Conservation (phyloP, 73 alveolate genomes). For the Blepharisma japonicum region DNA sequence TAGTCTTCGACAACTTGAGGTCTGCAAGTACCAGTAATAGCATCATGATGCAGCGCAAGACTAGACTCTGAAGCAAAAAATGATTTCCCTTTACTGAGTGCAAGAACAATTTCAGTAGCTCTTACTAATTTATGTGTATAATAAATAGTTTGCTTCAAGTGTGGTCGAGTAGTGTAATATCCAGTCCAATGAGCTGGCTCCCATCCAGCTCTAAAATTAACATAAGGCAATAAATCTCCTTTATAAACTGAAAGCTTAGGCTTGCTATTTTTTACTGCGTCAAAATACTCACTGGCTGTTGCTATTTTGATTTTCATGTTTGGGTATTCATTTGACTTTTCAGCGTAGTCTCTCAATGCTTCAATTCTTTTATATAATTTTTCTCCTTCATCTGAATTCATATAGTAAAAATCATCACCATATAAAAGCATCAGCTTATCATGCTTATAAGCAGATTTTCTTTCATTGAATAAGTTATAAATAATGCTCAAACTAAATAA, state of each 20-base stretch:
- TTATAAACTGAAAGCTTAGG: not conserved
- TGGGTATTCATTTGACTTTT: constrained; percentile 38
- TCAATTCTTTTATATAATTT: constrained; percentile 45
- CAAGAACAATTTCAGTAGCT: not conserved
- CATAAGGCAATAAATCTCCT: constrained; percentile 12
- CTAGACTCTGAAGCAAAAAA: constrained; percentile 23
- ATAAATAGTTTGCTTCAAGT: constrained; percentile 57
- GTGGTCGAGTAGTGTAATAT: constrained; percentile 86
- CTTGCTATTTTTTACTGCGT: constrained; percentile 59
- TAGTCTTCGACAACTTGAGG: constrained; percentile 43
- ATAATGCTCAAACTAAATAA: constrained; percentile 9
- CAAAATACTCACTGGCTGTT: constrained; percentile 83
- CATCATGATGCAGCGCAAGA: constrained; percentile 65
- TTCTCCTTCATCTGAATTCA: constrained; percentile 42
- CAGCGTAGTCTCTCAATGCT: not conserved
- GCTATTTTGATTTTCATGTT: constrained; percentile 71
- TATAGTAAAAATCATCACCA: constrained; percentile 71
- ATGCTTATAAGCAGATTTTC: constrained; percentile 40
- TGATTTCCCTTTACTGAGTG: not conserved
- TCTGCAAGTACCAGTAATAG: constrained; percentile 67
- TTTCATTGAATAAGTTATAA: constrained; percentile 33
- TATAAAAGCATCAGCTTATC: constrained; percentile 47
- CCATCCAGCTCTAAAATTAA: not conserved
- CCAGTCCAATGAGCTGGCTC: constrained; percentile 92
- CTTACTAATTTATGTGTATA: not conserved